Base-by-base conservation (phyloP, 2,329 filamentous ascomycete species). In the Exophiala calicioides region DNA sequence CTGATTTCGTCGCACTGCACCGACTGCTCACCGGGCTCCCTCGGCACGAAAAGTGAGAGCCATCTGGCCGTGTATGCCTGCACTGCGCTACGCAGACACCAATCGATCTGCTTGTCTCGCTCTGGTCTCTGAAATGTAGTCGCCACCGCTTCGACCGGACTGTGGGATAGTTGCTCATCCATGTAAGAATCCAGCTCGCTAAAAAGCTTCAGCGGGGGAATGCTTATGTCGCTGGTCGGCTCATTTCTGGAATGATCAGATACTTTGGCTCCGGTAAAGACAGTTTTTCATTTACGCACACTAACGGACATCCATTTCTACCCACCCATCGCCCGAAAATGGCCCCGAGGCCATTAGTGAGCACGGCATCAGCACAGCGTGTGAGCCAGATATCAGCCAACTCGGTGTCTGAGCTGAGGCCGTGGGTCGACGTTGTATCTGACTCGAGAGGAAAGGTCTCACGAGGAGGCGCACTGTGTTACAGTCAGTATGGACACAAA, bases 311-410 rank as follows among this genome's bases (percentile, higher is more conserved):
- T 41, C 68, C 65, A 35, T 70, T 65, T 48, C 63, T 65, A 0
- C 69, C 67, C 54, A 71, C 63, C 67, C 66, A 71, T 0, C 65
- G 69, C 2, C 68, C 68, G 52, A 72, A 71, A 0, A 71, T 60
- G 4, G 62, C 57, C 31, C 70, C 67, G 23, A 71, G 71, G 0
- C 64, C 62, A 24, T 60, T 53, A n/a, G 55, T 47, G 45, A 68
- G 70, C 6, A 71, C 58, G 2, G 19, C 10, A 16, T 39, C 43
- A 10, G 27, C 21, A 26, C 43, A 46, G 20, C 19, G 34, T 31
- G 34, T 26, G 24, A 46, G 43, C 29, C n/a, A n/a, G n/a, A 6
- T 21, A 18, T 44, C 41, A 6, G 27, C 30, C n/a, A 34, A 6
- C 20, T 35, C 30, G 29, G 30, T 13, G 16, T 26, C 29, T 4